A percentile compares a stretch with the other conserved stretches of the same genome.
phyloP scores from a whole-genome alignment of 495 filamentous ascomycete genomes.

The Podospora anserina region DNA sequence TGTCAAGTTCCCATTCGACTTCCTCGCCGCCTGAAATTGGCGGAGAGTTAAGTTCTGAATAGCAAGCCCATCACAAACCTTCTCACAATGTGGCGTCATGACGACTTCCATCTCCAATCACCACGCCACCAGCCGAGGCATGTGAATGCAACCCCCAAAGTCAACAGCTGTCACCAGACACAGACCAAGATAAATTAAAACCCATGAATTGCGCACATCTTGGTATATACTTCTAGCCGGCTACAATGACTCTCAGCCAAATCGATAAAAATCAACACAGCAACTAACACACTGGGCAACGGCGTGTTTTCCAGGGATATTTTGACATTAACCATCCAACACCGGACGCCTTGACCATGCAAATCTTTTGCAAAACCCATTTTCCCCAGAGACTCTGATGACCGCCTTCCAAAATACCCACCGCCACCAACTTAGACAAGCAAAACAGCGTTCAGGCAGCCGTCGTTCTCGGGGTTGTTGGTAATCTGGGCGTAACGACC shows the following conservation, averaged over 20 bases:
- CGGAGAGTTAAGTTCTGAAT: no score
- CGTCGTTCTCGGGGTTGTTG: conserved; percentile 64
- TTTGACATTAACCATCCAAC: conserved; percentile 24
- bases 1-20: no score
- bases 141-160: no score
- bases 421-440: conserved; percentile 33
- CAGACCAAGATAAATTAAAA: neutral
- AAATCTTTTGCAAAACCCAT: conserved; percentile 2
- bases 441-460: conserved; percentile 45
- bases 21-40: no score
- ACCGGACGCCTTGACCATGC: conserved; percentile 25
- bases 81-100: no score
- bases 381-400: conserved; percentile 14
- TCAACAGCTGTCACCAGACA: no score
- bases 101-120: no score
- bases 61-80: no score
- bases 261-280: conserved; percentile 5
- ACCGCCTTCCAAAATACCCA: conserved; percentile 10
- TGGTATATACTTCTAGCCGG: neutral
- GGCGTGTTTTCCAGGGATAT: conserved; percentile 3
- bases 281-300: neutral
- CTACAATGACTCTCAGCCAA: conserved; percentile 6
- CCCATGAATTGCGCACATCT: neutral
- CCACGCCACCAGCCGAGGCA: no score
- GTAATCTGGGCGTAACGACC: conserved; percentile 67